Base-by-base conservation (phyloP, 371 early-diverging fungal genomes). In the Rhizopus sp. region DNA sequence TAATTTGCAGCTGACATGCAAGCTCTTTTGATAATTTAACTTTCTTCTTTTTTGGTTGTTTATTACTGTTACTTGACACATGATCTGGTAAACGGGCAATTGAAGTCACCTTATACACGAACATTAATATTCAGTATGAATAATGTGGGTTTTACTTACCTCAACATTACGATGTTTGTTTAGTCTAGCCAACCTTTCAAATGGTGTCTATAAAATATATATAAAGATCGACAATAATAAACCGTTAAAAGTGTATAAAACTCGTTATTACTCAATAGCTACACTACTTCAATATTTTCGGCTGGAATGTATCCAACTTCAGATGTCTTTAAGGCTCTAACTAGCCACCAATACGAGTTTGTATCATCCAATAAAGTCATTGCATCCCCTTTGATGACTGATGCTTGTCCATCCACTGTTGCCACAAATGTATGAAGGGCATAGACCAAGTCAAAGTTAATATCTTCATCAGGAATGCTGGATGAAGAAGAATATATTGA, bases 291-390 rank as follows among this genome's bases (percentile, higher is more conserved):
- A 52, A 97, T 88, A 70, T 93, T 96, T 69, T 96, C 96, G 4
- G 96, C 96, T 12, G 97, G 98, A 40, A 97, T 93, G 62, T 96
- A 97, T 4, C 98, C 98, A 46, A 96, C 92, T 73, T 93, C 91
- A 33, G 85, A 84, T 32, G 89, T 90, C 62, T 91, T 89, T 17
- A 93, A 76, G 37, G 91, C 90, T 69, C 88, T 88, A 23, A 97
- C 93, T 17, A 96, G 80, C 98, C 98, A 97, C 98, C 98, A 97
- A 73, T 96, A 96, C 35, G 89, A 89, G 70, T 97, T 95, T 9
- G 88, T 77, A 70, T 97, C 98, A 72, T 97, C 96, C 50, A 97
- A 73, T 55, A 97, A 81, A 48, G 88, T 90, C 68, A 97, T 76
- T 10, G 89, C 77, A 56, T 96, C 96, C 56, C 93, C 92, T 58